A percentile compares a stretch with the other conserved stretches of the same genome.
phyloP scores from a whole-genome alignment of 805 yeast species.

The Jamesozyma rosinii region DNA sequence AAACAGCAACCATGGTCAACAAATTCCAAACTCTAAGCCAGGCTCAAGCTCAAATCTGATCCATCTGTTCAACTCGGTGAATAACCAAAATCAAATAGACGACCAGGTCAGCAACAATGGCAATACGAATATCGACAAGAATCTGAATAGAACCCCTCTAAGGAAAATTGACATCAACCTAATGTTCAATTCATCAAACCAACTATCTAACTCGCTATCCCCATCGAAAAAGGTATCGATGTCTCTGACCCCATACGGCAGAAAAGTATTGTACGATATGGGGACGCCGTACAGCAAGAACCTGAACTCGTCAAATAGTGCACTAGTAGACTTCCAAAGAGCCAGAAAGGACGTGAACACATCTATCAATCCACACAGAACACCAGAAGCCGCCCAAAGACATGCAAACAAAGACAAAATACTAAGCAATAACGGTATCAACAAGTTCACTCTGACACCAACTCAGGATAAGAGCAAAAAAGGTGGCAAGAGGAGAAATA shows the following conservation, averaged over 20 bases:
- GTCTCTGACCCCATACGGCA: conserved; percentile 30
- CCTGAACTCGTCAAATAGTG: conserved; percentile 24
- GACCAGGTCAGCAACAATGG: conserved; percentile 2
- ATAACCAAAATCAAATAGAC: conserved; percentile 1
- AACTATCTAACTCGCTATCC: conserved; percentile 18
- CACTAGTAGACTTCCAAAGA: conserved; percentile 27
- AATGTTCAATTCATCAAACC: conserved; percentile 22
- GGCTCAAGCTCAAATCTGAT: conserved; percentile 8
- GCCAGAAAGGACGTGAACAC: conserved; percentile 22
- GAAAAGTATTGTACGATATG: conserved; percentile 24
- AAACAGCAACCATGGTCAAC: conserved; percentile 1
- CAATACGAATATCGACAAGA: not conserved
- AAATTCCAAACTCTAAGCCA: conserved; percentile 6
- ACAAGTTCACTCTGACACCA: not conserved
- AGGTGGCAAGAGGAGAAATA: conserved; percentile 1
- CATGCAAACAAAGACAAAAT: not conserved
- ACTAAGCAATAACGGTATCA: not conserved
- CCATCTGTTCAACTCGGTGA: conserved; percentile 8
- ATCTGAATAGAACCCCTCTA: conserved; percentile 22
- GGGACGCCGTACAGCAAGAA: conserved; percentile 24
- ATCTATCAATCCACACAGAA: conserved; percentile 9
- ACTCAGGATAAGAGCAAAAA: not conserved
- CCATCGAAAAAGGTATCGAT: conserved; percentile 24
- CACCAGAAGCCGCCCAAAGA: conserved; percentile 5
- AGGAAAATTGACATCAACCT: conserved; percentile 27